These are phyloP conservation scores for Torulaspora quercuum DNA, from an alignment of 805 yeast species.

Conservation along the genomic window DNA sequence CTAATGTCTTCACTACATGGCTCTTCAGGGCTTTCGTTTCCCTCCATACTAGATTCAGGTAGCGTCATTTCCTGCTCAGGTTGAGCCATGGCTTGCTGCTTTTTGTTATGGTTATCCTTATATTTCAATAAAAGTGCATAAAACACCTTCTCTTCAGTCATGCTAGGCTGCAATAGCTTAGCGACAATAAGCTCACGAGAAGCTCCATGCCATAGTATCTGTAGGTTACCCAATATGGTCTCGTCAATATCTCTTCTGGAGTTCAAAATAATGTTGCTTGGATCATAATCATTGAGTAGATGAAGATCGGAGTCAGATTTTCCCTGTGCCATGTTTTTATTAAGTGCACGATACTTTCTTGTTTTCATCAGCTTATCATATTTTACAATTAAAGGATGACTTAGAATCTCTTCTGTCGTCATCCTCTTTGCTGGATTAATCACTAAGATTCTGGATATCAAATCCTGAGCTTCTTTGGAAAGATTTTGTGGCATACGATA, in stretches of 20 bases:
- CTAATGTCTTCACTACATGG: slow-evolving; percentile 10
- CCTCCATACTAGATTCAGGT: no score
- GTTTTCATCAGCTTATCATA: slow-evolving; percentile 43
- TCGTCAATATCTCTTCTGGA: slow-evolving; percentile 55
- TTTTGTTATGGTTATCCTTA: slow-evolving; percentile 56
- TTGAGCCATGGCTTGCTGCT: slow-evolving; percentile 3
- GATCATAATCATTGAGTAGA: slow-evolving; percentile 19
- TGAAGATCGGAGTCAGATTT: slow-evolving; percentile 33
- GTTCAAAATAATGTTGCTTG: slow-evolving; percentile 22
- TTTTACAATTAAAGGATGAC: slow-evolving; percentile 76
- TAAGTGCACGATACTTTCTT: slow-evolving; percentile 13
- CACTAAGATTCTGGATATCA: slow-evolving; percentile 61
- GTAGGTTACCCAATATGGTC: slow-evolving; percentile 70
- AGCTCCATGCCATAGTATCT: slow-evolving; percentile 80
- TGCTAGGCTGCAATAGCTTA: slow-evolving; percentile 51
- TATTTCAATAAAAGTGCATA: slow-evolving; percentile 72
- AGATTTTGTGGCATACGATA: slow-evolving; percentile 68
- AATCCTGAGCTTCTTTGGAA: slow-evolving; percentile 62
- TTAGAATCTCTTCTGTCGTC: slow-evolving; percentile 59
- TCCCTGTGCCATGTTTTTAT: slow-evolving; percentile 17
- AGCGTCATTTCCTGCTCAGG: no score
- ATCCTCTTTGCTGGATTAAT: slow-evolving; percentile 71
- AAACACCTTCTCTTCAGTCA: slow-evolving; percentile 74
- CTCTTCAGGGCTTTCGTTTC: not conserved
- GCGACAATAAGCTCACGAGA: slow-evolving; percentile 52